These are phyloP conservation scores for Phragmites australis DNA, from an alignment of 176 grass and related monocot genomes.

Conservation along the genomic window DNA sequence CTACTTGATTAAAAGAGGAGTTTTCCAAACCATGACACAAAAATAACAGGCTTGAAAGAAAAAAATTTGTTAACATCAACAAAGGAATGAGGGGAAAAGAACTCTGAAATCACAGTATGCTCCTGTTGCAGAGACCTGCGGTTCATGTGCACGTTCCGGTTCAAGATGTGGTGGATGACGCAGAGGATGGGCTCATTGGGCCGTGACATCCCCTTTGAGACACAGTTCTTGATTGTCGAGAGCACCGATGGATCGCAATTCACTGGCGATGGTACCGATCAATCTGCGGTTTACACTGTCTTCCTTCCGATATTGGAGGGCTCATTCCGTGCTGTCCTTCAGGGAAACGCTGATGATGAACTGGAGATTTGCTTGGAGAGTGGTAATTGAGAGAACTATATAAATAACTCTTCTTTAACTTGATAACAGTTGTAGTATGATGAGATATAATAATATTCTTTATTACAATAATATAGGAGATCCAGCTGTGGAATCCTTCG, in stretches of 20 bases:
- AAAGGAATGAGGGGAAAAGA: background rate
- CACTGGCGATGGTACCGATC: conserved; percentile 11
- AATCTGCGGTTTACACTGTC: conserved; percentile 54
- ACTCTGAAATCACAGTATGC: background rate
- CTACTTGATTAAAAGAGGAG: background rate
- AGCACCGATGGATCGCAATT: conserved; percentile 3
- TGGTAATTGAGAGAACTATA: conserved; percentile 34
- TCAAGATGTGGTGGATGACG: conserved; percentile 97
- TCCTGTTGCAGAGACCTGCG: conserved; percentile 48
- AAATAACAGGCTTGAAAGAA: background rate
- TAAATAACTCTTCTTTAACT: background rate
- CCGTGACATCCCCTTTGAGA: conserved; percentile 68
- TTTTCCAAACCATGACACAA: background rate
- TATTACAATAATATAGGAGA: conserved; percentile 47
- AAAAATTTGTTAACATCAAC: background rate
- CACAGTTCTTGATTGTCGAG: conserved; percentile 77
- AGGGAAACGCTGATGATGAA: conserved; percentile 71
- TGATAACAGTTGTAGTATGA: conserved; percentile 18
- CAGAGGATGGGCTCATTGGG: conserved; percentile 76
- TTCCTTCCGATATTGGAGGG: conserved; percentile 82
- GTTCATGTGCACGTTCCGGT: conserved; percentile 85
- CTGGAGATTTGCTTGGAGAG: conserved; percentile 87
- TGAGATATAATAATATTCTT: conserved; percentile 12
- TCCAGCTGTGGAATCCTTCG: conserved; percentile 65
- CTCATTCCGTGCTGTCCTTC: conserved; percentile 70